Conservation (phyloP, 768 basidiomycete species). For the Amanita molliuscula region DNA sequence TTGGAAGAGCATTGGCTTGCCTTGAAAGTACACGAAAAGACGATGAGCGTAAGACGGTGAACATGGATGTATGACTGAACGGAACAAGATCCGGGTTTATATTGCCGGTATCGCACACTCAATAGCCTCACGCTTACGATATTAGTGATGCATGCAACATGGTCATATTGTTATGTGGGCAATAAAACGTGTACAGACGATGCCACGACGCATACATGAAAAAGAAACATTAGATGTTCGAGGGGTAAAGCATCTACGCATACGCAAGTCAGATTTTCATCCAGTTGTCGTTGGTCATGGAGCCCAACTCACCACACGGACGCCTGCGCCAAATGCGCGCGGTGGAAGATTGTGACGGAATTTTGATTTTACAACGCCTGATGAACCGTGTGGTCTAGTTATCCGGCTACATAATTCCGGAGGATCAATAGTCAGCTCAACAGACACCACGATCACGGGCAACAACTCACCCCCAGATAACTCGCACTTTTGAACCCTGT, state of each 20-base stretch:
- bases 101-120: background rate
- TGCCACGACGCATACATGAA: constrained; percentile 7
- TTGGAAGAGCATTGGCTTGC: background rate
- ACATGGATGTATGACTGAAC: background rate
- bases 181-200: constrained; percentile 18
- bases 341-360: constrained; percentile 94
- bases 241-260: constrained; percentile 84
- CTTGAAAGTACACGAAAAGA: background rate
- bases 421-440: background rate
- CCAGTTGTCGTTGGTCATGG: constrained; percentile 2
- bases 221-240: constrained; percentile 51
- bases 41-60: background rate
- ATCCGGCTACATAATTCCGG: constrained; percentile 50
- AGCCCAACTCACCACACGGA: constrained; percentile 66
- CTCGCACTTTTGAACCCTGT: constrained; percentile 89
- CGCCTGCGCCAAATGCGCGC: constrained; percentile 84
- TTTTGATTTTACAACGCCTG: constrained; percentile 95
- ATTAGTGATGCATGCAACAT: constrained; percentile 23
- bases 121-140: background rate
- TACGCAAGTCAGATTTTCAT: background rate
- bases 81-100: constrained; percentile 9
- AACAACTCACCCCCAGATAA: constrained; percentile 88
- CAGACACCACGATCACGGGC: background rate
- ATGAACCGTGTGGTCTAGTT: constrained; percentile 88
- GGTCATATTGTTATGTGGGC: constrained; percentile 34